Evolutionary conservation across 78 protist genomes (phyloP).

Genomic region (Monosiga brevicollis): DNA sequence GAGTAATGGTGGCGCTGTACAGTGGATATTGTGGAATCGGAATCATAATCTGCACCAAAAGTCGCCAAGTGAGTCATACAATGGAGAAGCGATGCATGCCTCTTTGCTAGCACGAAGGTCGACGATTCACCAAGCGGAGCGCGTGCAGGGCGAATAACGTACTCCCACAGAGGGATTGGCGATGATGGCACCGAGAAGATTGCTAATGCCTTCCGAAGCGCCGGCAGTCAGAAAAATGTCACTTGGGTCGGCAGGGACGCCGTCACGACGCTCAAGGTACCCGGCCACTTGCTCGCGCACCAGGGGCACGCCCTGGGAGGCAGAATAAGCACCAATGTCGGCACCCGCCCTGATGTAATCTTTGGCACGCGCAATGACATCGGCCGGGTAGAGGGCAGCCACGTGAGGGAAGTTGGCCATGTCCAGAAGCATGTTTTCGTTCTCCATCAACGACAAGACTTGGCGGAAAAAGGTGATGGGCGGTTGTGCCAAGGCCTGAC

Average conservation of each 20-base stretch:
- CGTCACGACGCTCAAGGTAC: constrained; percentile 74
- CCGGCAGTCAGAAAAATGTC: constrained; percentile 95
- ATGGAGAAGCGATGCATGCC: not conserved
- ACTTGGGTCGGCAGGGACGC: constrained; percentile 44
- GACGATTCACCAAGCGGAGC: too few relatives aligned
- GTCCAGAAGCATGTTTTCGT: constrained; percentile 22
- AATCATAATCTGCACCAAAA: constrained; percentile 48
- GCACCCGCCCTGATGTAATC: not conserved
- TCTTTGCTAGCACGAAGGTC: not conserved
- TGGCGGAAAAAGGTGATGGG: constrained; percentile 93
- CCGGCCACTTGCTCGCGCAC: constrained; percentile 75
- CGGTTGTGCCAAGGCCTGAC: too few relatives aligned
- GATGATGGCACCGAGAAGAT: constrained; percentile 42
- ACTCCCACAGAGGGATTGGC: constrained; percentile 47
- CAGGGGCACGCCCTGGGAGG: constrained; percentile 68
- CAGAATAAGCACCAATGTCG: constrained; percentile 84
- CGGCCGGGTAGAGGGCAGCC: constrained; percentile 51
- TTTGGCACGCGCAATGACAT: constrained; percentile 49
- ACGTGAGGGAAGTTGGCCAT: not conserved
- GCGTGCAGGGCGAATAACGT: not conserved
- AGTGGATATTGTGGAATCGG: constrained; percentile 99
- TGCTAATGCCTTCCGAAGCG: constrained; percentile 78
- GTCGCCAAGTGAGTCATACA: not conserved
- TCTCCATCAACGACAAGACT: constrained; percentile 56
- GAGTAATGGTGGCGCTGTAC: constrained; percentile 90